Base-by-base conservation (phyloP, 1,284 basidiomycete genomes). In the Golubevia pallescens region DNA sequence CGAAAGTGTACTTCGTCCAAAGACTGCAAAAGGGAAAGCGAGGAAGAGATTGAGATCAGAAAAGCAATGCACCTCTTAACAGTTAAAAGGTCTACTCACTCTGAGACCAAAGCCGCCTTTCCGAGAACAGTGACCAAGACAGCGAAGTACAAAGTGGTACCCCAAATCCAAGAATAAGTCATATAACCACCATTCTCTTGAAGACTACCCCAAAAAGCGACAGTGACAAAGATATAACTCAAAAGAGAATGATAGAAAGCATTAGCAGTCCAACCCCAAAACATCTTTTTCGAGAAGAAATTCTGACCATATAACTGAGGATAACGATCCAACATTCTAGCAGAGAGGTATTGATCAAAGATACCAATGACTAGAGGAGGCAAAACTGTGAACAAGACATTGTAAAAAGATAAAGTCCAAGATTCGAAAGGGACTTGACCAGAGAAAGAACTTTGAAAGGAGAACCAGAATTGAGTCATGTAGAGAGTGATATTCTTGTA, bases 1-100 rank as follows among this genome's bases (percentile, higher is more conserved):
- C 93, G 52, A 95, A 92, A 2, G 95, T 98, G 86, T 98, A 99
- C 85, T 99, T 98, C 1, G 96, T 98, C 97, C 96, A 99, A n/a
- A 99, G 87, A 77, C 94, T 97, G 73, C n/a, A 54, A 16, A n/a
- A 1, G 6, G 14, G n/a, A 10, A 28, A 62, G 21, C n/a, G 23
- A 23, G 53, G 2, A 34, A 62, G 57, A n/a, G n/a, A n/a, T n/a
- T n/a, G n/a, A n/a, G n/a, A n/a, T n/a, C n/a, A n/a, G n/a, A n/a
- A n/a, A n/a, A n/a, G n/a, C 8, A 56, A 32, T 3, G 20, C 34
- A 38, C 34, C n/a, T n/a, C n/a, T n/a, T n/a, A n/a, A n/a, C n/a
- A n/a, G n/a, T n/a, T n/a, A n/a, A n/a, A n/a, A n/a, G n/a, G n/a
- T n/a, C n/a, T n/a, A 89, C 93, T 81, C 84, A 97, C 94, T 99